phyloP scores from a whole-genome alignment of 1,284 basidiomycete genomes.

The Tylopilus sp. region DNA sequence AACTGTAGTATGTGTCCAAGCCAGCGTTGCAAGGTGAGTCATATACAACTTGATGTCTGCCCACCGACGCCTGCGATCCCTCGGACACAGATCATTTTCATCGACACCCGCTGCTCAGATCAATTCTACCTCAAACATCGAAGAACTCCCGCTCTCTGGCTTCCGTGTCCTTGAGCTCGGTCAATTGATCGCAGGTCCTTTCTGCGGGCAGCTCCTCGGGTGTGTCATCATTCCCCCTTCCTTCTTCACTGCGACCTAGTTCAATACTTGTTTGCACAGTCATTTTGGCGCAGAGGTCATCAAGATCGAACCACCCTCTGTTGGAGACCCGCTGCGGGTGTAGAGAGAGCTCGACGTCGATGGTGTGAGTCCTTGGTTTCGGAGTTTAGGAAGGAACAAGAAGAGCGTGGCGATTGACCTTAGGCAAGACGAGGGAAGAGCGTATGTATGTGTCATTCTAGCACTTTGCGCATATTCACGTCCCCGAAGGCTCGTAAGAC shows the following conservation, averaged over 20 bases:
- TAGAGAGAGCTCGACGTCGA: slow-evolving; percentile 78
- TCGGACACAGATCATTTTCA: slow-evolving; percentile 16
- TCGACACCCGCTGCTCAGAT: slow-evolving; percentile 8
- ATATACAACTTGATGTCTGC: background rate
- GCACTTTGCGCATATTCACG: background rate
- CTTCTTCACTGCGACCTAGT: background rate
- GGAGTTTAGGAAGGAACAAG: slow-evolving; percentile 77
- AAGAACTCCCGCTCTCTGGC: slow-evolving; percentile 63
- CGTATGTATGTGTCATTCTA: slow-evolving; percentile 51
- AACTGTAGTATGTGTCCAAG: no score
- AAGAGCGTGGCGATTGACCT: slow-evolving; percentile 77
- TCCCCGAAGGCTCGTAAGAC: slow-evolving; percentile 64
- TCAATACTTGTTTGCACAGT: slow-evolving; percentile 43
- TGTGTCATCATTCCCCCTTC: slow-evolving; percentile 31
- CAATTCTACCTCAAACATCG: slow-evolving; percentile 3
- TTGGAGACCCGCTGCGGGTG: slow-evolving; percentile 74
- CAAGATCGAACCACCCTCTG: slow-evolving; percentile 72
- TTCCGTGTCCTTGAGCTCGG: slow-evolving; percentile 76
- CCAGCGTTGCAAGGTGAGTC: slow-evolving; percentile 16
- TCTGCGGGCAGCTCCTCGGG: slow-evolving; percentile 78
- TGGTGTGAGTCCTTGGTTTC: slow-evolving; percentile 78
- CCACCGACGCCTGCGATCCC: background rate
- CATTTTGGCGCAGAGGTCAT: slow-evolving; percentile 80
- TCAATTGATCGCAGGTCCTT: slow-evolving; percentile 77
- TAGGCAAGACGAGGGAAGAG: slow-evolving; percentile 68